A percentile compares a stretch with the other conserved stretches of the same genome.
Conservation (phyloP, 148 eudicot genomes). For the Pouteria glomerata region DNA sequence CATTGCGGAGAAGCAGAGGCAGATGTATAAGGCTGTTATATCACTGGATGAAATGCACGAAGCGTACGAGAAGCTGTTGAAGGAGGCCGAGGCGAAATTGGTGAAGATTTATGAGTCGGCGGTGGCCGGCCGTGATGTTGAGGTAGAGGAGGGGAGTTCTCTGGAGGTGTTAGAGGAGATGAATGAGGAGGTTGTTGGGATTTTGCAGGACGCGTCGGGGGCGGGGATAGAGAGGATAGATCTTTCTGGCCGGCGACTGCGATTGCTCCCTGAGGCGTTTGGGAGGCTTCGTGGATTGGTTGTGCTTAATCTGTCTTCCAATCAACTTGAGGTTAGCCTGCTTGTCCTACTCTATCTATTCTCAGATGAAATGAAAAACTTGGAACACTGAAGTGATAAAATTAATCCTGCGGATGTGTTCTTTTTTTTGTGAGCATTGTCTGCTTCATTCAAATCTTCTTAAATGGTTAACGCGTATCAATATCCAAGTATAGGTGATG, state of each 20-base stretch:
- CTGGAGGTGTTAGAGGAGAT: slow-evolving; percentile 33
- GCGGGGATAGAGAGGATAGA: slow-evolving; percentile 34
- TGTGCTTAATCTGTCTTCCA: slow-evolving; percentile 49
- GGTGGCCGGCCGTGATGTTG: slow-evolving; percentile 20
- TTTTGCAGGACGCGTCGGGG: slow-evolving; percentile 39
- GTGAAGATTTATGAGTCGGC: slow-evolving; percentile 58
- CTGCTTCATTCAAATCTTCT: background rate
- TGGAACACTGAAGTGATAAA: background rate
- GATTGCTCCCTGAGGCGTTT: slow-evolving; percentile 61
- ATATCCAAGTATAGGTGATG: background rate
- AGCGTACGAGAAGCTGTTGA: slow-evolving; percentile 48
- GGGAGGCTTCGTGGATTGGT: slow-evolving; percentile 42
- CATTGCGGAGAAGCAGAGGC: slow-evolving; percentile 48
- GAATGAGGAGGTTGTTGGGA: slow-evolving; percentile 54
- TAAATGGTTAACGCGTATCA: background rate
- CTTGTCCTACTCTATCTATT: background rate
- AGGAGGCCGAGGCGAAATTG: slow-evolving; percentile 46
- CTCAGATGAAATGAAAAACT: background rate
- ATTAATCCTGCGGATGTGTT: background rate
- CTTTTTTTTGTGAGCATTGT: background rate
- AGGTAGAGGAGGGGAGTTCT: slow-evolving; percentile 10
- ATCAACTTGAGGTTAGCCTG: slow-evolving; percentile 55
- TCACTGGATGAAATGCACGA: slow-evolving; percentile 65
- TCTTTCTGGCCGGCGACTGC: slow-evolving; percentile 42
- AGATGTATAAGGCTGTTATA: slow-evolving; percentile 48